Evolutionary conservation across 345 rosid species (phyloP), one percentile per base, ranked within the genome.

Genomic region (Punica granatum): DNA sequence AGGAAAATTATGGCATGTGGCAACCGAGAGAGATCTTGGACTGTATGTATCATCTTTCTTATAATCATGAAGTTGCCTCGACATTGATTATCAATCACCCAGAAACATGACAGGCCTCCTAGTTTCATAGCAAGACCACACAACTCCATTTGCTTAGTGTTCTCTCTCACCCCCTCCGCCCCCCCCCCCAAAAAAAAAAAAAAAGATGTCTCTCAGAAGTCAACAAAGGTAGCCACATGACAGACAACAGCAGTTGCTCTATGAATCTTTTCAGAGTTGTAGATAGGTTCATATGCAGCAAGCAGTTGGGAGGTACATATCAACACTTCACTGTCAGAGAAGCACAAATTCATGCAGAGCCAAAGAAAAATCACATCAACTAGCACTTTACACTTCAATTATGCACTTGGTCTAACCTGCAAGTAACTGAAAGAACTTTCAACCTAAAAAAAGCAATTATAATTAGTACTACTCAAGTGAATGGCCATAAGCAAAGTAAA

Each of bases 1-100:
- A 74, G 78, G 86, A 72, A 86, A 84, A 90, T 73, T 77, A 90
- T 78, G 90, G 92, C 86, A 90, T 75, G 89, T 78, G 89, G 93
- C 88, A 90, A 86, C 89, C 81, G 83, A 81, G 84, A 81, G 84
- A 34, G 67, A 63, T 63, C 82, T 80, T 76, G 82, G 91, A 78
- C 63, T 81, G 80, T 72, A 83, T 74, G 82, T 78, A 82, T 76
- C 83, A 80, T 77, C 82, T 77, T 76, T n/a, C 91, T 75, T 78
- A 81, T 73, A 58, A 77, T 70, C 77, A 80, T 49, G 60, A 78
- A 71, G 63, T 74, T 79, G 66, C 75, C 78, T 81, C 67, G 78
- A 70, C 78, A 79, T 25, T 67, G 74, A 71, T 75, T 65, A 75
- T 76, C 77, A 69, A 74, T 75, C 74, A 73, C 72, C 58, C 51